Evolutionary conservation across 2,329 filamentous ascomycete genomes (phyloP).

Genomic region (Calycina herbarum): DNA sequence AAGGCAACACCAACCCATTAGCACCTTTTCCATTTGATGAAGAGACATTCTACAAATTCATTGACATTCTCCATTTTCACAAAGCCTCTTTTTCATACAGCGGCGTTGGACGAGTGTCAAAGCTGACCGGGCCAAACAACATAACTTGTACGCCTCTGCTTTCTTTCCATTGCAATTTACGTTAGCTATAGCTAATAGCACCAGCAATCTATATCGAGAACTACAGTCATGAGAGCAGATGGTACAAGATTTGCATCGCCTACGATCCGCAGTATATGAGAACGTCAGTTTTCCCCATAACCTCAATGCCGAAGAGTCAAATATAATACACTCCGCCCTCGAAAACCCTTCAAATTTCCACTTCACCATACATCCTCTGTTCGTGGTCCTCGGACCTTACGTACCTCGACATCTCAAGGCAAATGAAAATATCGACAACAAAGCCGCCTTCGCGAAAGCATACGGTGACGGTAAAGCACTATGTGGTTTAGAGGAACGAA

Average conservation of each 20-base stretch:
- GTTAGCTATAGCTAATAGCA: background rate
- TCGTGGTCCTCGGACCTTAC: background rate
- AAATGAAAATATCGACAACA: background rate
- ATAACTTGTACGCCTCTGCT: background rate
- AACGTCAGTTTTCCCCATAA: background rate
- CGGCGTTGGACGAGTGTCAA: background rate
- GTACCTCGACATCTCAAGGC: background rate
- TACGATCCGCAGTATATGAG: background rate
- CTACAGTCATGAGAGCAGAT: background rate
- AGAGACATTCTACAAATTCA: background rate
- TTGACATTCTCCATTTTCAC: background rate
- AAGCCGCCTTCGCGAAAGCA: background rate
- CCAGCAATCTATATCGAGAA: background rate
- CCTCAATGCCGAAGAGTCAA: background rate
- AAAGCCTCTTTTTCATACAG: background rate
- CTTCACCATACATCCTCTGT: background rate
- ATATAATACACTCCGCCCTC: background rate
- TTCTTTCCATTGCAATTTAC: background rate
- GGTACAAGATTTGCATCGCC: background rate
- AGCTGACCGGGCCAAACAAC: background rate
- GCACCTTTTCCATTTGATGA: background rate
- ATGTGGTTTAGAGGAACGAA: constrained; percentile 5
- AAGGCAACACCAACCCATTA: background rate
- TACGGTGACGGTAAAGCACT: constrained; percentile 8
- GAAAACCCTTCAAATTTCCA: background rate